A percentile compares a stretch with the other conserved stretches of the same genome.
Conservation (phyloP, 129 eudicot genomes). For the Lactuca sativa region DNA sequence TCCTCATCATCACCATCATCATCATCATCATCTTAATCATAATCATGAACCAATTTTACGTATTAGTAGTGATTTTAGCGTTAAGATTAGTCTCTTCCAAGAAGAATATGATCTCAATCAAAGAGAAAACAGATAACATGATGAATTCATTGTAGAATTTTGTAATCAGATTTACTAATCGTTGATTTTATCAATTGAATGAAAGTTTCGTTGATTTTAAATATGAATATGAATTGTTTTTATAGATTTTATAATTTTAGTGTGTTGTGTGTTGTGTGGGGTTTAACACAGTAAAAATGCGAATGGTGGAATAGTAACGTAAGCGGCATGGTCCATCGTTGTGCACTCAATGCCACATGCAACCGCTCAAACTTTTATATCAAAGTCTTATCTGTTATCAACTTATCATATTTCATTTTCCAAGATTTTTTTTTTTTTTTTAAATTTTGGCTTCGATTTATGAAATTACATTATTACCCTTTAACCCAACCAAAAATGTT, state of each 20-base stretch:
- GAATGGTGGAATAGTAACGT: constrained; percentile 33
- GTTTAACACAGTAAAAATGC: constrained; percentile 18
- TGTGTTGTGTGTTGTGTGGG: neutral
- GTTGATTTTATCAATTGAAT: constrained; percentile 16
- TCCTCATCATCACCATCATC: neutral
- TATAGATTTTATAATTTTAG: no score
- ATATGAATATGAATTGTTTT: no score
- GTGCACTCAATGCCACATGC: constrained; percentile 43
- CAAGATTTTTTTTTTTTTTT: constrained; percentile 17
- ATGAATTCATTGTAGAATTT: constrained; percentile 48
- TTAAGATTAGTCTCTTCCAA: constrained; percentile 24
- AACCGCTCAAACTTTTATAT: constrained; percentile 39
- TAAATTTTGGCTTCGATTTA: neutral
- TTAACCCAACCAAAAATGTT: neutral
- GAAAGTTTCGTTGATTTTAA: neutral
- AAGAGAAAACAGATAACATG: constrained; percentile 30
- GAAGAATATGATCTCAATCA: constrained; percentile 14
- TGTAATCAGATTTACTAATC: constrained; percentile 36
- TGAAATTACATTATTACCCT: constrained; percentile 18
- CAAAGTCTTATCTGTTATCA: constrained; percentile 39
- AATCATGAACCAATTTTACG: constrained; percentile 5
- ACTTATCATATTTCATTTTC: constrained; percentile 29
- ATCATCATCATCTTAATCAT: neutral
- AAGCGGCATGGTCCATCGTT: constrained; percentile 38
- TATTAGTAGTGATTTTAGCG: constrained; percentile 10